Base-by-base conservation (phyloP, 2,329 filamentous ascomycete genomes). In the Aspergillus latus region DNA sequence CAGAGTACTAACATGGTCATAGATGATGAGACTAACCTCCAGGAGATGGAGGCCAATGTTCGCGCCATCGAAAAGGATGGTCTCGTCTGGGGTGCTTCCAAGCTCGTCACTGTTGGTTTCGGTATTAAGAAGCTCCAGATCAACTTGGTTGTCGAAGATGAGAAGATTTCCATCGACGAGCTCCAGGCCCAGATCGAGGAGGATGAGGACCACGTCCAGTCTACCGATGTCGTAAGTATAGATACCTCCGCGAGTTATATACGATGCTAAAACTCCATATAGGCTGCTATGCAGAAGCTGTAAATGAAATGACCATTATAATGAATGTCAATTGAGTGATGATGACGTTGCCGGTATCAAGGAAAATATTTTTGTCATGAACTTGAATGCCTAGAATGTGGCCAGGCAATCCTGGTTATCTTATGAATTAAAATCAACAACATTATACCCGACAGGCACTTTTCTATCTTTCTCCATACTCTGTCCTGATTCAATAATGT, bases 71-170 rank as follows among this genome's bases (percentile, higher is more conserved):
- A 93, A 79, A 86, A 89, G 84, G 93, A 97, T 48, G 94, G 94
- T 80, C 90, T 99, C 62, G 87, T 95, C 63, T 99, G 94, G 94
- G 93, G 93, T 86, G 86, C 83, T 64, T 92, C 89, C 76, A 90
- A 94, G 84, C 82, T 96, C 64, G 88, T 96, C 51, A 77, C 92
- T 65, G 88, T 99, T 70, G 93, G 92, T 72, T 99, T 90, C 84
- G 94, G 94, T 84, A 95, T 99, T 84, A 94, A 90, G 85, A 97
- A 97, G 86, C 87, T 99, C 63, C 93, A 97, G 85, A 96, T 99
- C 83, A 97, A 90, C 88, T 80, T 97, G 68, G 92, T 97, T 69
- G 82, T 97, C 64, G 94, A 97, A 84, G 94, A 99, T 76, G 93
- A 97, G 66, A 97, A 97, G 86, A 78, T 99, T 74, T 92, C 90